Base-by-base conservation (phyloP, 1,284 basidiomycete genomes). In the Cryptococcus sp. region DNA sequence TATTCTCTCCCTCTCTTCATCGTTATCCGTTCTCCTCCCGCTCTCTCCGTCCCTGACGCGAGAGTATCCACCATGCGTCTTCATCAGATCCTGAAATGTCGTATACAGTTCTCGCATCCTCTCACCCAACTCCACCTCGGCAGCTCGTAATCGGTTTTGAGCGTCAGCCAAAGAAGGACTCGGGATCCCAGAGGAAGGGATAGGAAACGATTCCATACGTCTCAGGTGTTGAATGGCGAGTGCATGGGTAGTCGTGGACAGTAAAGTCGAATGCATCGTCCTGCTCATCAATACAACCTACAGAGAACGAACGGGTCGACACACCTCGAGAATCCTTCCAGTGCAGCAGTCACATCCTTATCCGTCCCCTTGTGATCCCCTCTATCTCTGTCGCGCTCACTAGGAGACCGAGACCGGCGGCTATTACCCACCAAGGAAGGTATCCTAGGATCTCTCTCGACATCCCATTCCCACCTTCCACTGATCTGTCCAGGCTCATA, bases 191-290 rank as follows among this genome's bases (percentile, higher is more conserved):
- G 4, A 48, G 34, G 4, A 7, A 14, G 36, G 36, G 36, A 28
- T 28, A 4, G 43, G 41, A 21, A 54, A 55, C 16, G 46, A 39
- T 1, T 31, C n/a, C 22, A 58, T 28, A 22, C 50, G 44, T 1
- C 28, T 41, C 22, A 50, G 41, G 24, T 55, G 50, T 21, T 52
- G 43, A 4, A 36, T 31, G 2, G 56, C 53, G 3, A 58, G 44
- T 34, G 50, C 44, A 5, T 52, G 50, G 13, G 41, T 31, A 9
- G 57, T 52, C 1, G 49, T 54, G 11, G 46, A 45, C 1, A 54
- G 31, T 16, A 59, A 47, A 22, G 53, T 48, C 5, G 47, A 23
- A 22, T 56, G 57, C 54, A 59, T 59, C 13, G 54, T 41, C 36
- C 57, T 59, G 41, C 18, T 14, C 21, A 25, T 49, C 25, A 16